Percentiles rank a stretch among this genome's conserved stretches.
Evolutionary conservation across 257 asterid species (phyloP).

Genomic region (Gynochthodes officinalis): DNA sequence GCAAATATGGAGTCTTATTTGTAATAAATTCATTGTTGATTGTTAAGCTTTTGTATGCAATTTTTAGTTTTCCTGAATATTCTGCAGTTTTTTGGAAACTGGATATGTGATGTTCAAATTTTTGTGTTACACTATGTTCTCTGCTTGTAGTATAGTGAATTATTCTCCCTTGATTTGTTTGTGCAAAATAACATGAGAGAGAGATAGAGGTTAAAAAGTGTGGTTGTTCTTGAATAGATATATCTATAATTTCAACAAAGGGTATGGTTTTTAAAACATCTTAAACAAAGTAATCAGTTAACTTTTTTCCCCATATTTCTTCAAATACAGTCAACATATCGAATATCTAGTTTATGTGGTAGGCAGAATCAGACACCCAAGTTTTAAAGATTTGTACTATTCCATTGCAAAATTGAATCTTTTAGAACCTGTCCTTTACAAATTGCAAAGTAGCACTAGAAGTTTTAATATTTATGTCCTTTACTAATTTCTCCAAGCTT

Average conservation of each 20-base stretch:
- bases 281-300: neutral
- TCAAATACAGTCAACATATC: no score
- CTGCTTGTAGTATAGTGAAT: neutral
- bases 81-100: neutral
- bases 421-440: neutral
- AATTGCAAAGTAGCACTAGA: neutral
- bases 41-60: neutral
- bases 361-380: neutral
- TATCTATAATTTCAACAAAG: neutral
- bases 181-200: neutral
- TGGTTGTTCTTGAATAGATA: neutral
- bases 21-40: no score
- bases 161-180: neutral
- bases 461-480: neutral
- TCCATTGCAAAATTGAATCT: neutral
- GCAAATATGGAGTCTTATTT: neutral
- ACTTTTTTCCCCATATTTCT: neutral
- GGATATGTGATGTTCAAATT: neutral
- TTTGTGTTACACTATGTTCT: neutral
- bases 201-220: neutral
- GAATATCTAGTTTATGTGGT: no score
- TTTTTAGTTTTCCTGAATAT: neutral
- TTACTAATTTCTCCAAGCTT: neutral
- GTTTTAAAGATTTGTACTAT: neutral
- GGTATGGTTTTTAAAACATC: neutral